Conservation (phyloP, 176 grass and related monocot species). For the Oryza officinalis region DNA sequence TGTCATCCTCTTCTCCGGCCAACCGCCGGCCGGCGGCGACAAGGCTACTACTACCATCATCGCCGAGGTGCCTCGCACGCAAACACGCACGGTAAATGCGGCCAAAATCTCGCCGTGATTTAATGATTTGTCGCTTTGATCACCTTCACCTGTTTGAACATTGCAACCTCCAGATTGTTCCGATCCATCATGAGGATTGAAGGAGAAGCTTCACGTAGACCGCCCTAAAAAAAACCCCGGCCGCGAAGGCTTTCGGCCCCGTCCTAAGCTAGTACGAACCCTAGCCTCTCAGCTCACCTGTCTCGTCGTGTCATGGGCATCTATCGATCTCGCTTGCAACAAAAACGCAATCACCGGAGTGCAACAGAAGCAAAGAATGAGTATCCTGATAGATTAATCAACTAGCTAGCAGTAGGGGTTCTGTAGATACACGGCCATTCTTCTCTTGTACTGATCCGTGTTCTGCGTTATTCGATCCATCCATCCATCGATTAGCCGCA, state of each 20-base stretch:
- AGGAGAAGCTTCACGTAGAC: background rate
- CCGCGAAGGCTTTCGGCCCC: background rate
- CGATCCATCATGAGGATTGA: background rate
- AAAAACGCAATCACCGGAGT: background rate
- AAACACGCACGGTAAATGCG: too few relatives aligned
- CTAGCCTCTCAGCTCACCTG: background rate
- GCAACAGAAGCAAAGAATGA: background rate
- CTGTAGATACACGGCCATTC: background rate
- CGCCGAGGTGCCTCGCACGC: too few relatives aligned
- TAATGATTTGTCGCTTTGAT: background rate
- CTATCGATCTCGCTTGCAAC: background rate
- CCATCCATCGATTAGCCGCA: background rate
- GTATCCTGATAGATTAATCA: background rate
- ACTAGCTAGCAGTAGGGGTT: background rate
- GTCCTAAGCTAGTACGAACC: background rate
- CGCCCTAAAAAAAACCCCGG: background rate
- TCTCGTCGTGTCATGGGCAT: conserved; percentile 15
- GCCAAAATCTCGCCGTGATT: background rate
- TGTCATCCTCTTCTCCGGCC: background rate
- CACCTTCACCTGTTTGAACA: too few relatives aligned
- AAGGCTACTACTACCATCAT: background rate
- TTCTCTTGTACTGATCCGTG: background rate
- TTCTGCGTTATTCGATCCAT: background rate
- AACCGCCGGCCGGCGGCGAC: too few relatives aligned
- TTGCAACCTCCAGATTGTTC: background rate